Evolutionary conservation across 2,329 filamentous ascomycete species (phyloP).

Genomic region (Sporothrix brasiliensis): DNA sequence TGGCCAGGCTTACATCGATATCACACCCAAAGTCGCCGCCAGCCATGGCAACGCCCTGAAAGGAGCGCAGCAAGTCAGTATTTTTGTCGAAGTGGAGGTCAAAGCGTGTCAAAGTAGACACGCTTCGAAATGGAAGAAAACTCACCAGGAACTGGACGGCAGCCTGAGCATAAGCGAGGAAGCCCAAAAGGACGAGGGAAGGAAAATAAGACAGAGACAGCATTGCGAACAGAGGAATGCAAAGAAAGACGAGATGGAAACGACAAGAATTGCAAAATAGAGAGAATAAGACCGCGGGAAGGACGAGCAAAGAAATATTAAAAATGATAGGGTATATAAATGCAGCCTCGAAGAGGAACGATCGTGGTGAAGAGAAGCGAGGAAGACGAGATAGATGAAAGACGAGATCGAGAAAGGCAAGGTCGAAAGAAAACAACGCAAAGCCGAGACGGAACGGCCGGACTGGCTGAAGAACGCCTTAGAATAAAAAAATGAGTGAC

Average conservation of each 20-base stretch:
- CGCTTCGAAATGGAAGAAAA: not conserved
- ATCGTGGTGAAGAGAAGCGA: conserved; percentile 16
- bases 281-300: not conserved
- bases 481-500: not conserved
- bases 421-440: not conserved
- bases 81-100: conserved; percentile 41
- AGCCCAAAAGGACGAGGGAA: conserved; percentile 23
- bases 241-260: not conserved
- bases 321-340: not conserved
- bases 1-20: conserved; percentile 41
- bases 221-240: not conserved
- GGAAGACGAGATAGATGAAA: not conserved
- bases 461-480: not conserved
- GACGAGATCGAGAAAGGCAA: not conserved
- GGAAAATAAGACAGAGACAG: not conserved
- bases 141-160: conserved; percentile 31
- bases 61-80: conserved; percentile 54
- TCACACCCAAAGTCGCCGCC: conserved; percentile 54
- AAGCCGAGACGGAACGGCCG: conserved; percentile 13
- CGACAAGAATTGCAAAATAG: not conserved
- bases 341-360: conserved; percentile 17
- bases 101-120: not conserved
- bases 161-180: conserved; percentile 32
- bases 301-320: not conserved
- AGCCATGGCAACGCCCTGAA: conserved; percentile 43